Evolutionary conservation across 805 yeast species (phyloP).

Genomic region (Pichia gijzeniarum): DNA sequence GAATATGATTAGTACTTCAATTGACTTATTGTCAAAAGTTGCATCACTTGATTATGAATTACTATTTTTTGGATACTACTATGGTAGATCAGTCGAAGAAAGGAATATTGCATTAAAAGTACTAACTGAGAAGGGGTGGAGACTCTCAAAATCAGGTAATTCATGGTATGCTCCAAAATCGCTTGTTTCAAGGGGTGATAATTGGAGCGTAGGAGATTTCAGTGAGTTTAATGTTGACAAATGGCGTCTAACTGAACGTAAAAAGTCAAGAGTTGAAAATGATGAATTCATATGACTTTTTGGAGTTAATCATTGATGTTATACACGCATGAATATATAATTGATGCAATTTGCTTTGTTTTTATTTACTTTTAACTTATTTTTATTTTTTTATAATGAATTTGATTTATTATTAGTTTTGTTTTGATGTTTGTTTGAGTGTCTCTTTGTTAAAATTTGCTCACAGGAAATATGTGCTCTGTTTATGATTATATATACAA

Average conservation of each 20-base stretch:
- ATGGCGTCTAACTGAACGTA: conserved; percentile 38
- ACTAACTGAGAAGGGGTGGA: conserved; percentile 35
- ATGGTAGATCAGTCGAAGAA: conserved; percentile 36
- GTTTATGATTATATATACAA: background rate
- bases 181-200: conserved; percentile 33
- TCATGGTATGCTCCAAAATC: conserved; percentile 36
- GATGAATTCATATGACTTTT: conserved; percentile 3
- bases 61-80: conserved; percentile 40
- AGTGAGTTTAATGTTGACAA: conserved; percentile 37
- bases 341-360: background rate
- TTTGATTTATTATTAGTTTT: background rate
- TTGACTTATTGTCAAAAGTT: conserved; percentile 22
- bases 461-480: no score
- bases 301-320: no score
- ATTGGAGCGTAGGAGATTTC: conserved; percentile 37
- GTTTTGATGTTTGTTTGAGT: background rate
- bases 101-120: conserved; percentile 31
- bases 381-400: background rate
- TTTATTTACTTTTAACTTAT: background rate
- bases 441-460: no score
- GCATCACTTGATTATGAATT: conserved; percentile 30
- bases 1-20: conserved; percentile 23
- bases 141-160: conserved; percentile 16
- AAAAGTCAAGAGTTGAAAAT: conserved; percentile 34
- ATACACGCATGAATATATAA: background rate